A percentile compares a stretch with the other conserved stretches of the same genome.
phyloP scores from a whole-genome alignment of 2,329 filamentous ascomycete genomes.

The Neonectria sp. region DNA sequence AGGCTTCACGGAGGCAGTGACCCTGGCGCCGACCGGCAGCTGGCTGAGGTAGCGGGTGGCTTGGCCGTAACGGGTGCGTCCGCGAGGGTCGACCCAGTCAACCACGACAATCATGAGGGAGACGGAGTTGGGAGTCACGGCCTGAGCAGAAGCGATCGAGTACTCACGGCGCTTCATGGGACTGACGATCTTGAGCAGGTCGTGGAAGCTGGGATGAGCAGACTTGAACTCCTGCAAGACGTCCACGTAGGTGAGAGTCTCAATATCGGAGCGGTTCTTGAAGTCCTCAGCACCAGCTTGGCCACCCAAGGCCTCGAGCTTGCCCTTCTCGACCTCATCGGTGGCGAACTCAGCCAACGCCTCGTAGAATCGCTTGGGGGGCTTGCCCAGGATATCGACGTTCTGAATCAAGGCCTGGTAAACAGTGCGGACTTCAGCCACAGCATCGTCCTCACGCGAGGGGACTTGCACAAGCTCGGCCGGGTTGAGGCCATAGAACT shows the following conservation, averaged over 20 bases:
- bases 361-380: conserved; percentile 98
- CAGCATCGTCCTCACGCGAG: conserved; percentile 80
- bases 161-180: conserved; percentile 98
- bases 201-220: conserved; percentile 89
- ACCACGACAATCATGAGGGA: conserved; percentile 98
- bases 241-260: conserved; percentile 92
- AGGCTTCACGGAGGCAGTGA: conserved; percentile 96
- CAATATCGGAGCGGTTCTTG: conserved; percentile 91
- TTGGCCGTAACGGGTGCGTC: conserved; percentile 92
- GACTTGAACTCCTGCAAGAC: conserved; percentile 91
- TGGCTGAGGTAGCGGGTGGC: conserved; percentile 90
- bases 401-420: conserved; percentile 94
- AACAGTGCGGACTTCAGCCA: conserved; percentile 90
- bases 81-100: conserved; percentile 91
- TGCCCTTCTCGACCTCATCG: conserved; percentile 86
- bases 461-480: conserved; percentile 93
- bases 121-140: conserved; percentile 91
- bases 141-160: conserved; percentile 98
- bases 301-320: conserved; percentile 82
- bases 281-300: conserved; percentile 89
- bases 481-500: conserved; percentile 87
- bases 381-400: conserved; percentile 95
- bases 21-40: conserved; percentile 80
- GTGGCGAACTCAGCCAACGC: conserved; percentile 87
- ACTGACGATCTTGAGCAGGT: conserved; percentile 88